Conservation (phyloP, 495 filamentous ascomycete species). For the Aspergillus cavernicola region DNA sequence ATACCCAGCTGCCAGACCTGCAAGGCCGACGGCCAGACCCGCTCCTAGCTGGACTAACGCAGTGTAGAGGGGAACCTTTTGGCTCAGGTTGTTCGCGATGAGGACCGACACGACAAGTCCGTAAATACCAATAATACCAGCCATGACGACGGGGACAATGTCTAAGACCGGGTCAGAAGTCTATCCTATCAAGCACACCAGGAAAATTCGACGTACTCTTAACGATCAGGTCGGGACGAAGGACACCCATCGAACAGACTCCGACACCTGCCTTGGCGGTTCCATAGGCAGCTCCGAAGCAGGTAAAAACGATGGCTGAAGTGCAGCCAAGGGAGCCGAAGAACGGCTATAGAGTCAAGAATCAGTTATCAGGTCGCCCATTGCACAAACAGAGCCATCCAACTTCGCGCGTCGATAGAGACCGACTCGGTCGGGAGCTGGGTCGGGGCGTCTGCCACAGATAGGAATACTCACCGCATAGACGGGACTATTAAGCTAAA, state of each 20-base stretch:
- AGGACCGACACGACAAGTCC: conserved; percentile 97
- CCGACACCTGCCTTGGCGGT: conserved; percentile 99
- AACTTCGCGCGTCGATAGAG: background rate
- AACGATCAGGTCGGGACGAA: conserved; percentile 96
- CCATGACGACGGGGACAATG: conserved; percentile 99
- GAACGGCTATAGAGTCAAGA: conserved; percentile 67
- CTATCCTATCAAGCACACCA: background rate
- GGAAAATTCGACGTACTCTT: conserved; percentile 71
- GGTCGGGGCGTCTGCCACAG: conserved; percentile 6
- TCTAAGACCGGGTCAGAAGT: conserved; percentile 52
- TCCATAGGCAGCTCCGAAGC: conserved; percentile 96
- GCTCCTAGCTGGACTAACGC: conserved; percentile 97
- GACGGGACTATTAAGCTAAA: conserved; percentile 66
- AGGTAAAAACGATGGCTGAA: conserved; percentile 97
- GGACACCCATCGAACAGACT: conserved; percentile 96
- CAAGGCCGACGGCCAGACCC: conserved; percentile 91
- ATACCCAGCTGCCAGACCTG: conserved; percentile 92
- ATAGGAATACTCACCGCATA: conserved; percentile 84
- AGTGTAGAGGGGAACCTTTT: conserved; percentile 82
- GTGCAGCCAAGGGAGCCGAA: conserved; percentile 99
- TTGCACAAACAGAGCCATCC: background rate
- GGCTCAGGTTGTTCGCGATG: conserved; percentile 86
- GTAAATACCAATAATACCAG: conserved; percentile 99
- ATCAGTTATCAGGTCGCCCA: conserved; percentile 22
- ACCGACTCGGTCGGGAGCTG: conserved; percentile 7